Evolutionary conservation across 1,284 basidiomycete species (phyloP).

Genomic region (Malassezia dermatis): DNA sequence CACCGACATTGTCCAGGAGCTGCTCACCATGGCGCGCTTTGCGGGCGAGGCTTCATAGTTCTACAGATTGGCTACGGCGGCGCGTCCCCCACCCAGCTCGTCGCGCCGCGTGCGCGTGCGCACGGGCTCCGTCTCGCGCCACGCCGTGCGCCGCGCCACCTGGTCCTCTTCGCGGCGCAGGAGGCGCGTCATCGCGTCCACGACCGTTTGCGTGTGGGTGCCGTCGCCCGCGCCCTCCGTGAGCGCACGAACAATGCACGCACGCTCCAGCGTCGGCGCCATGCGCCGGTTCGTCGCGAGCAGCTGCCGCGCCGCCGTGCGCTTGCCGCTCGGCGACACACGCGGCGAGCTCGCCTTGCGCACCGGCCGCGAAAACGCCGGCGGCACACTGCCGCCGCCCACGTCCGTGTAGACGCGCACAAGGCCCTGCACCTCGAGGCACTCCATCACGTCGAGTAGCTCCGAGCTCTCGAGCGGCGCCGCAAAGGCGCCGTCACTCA

Average conservation of each 20-base stretch:
- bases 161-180: constrained; percentile 4
- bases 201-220: constrained; percentile 11
- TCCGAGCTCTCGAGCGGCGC: constrained; percentile 33
- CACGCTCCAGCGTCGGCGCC: constrained; percentile 15
- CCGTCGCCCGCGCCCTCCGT: neutral
- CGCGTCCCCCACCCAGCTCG: constrained; percentile 15
- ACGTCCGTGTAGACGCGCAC: constrained; percentile 24
- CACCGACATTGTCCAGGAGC: constrained; percentile 7
- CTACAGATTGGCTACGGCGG: neutral
- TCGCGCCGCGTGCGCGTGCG: constrained; percentile 9
- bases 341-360: neutral
- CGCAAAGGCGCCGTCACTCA: constrained; percentile 26
- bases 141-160: constrained; percentile 9
- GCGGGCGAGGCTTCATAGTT: neutral
- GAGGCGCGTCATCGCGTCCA: constrained; percentile 14
- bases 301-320: constrained; percentile 37
- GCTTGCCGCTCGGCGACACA: constrained; percentile 32
- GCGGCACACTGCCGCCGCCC: constrained; percentile 9
- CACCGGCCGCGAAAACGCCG: constrained; percentile 1
- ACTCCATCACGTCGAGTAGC: constrained; percentile 40
- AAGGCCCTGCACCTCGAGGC: constrained; percentile 41
- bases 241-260: constrained; percentile 12
- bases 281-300: constrained; percentile 24
- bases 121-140: constrained; percentile 3
- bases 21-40: constrained; percentile 14